A percentile compares a stretch with the other conserved stretches of the same genome.
These are phyloP conservation scores for Trifolium repens DNA, from an alignment of 306 rosid species.

Conservation along the genomic window DNA sequence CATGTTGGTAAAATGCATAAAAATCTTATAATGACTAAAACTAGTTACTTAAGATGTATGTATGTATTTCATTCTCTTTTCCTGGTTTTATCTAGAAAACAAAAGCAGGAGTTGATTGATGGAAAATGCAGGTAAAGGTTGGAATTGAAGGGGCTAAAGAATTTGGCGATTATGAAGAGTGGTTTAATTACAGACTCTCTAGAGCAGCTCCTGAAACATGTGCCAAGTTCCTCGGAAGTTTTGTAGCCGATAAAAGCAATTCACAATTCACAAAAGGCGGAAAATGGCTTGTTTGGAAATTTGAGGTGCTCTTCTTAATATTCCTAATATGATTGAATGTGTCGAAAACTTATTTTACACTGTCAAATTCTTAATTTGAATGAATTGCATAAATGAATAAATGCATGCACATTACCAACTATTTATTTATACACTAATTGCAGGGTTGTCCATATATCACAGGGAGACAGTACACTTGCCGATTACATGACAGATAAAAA, in stretches of 20 bases:
- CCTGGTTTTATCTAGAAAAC: conserved; percentile 14
- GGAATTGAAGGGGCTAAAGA: conserved; percentile 79
- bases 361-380: neutral
- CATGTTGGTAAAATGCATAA: too few relatives aligned
- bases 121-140: conserved; percentile 73
- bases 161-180: conserved; percentile 85
- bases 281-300: conserved; percentile 99
- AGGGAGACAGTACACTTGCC: conserved; percentile 81
- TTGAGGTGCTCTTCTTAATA: conserved; percentile 67
- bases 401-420: conserved; percentile 28
- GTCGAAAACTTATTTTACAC: neutral
- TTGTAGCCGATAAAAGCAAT: conserved; percentile 70
- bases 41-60: neutral
- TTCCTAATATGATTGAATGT: neutral
- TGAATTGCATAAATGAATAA: conserved; percentile 14
- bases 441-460: conserved; percentile 48
- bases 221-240: conserved; percentile 92
- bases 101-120: conserved; percentile 23
- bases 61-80: conserved; percentile 5
- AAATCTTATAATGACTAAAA: neutral
- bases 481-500: conserved; percentile 81
- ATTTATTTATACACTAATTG: conserved; percentile 48
- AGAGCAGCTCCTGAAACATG: conserved; percentile 99
- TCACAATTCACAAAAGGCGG: conserved; percentile 79
- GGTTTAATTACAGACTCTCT: conserved; percentile 93